Evolutionary conservation across 768 basidiomycete genomes (phyloP).

Genomic region (Candolleomyces eurysporus): DNA sequence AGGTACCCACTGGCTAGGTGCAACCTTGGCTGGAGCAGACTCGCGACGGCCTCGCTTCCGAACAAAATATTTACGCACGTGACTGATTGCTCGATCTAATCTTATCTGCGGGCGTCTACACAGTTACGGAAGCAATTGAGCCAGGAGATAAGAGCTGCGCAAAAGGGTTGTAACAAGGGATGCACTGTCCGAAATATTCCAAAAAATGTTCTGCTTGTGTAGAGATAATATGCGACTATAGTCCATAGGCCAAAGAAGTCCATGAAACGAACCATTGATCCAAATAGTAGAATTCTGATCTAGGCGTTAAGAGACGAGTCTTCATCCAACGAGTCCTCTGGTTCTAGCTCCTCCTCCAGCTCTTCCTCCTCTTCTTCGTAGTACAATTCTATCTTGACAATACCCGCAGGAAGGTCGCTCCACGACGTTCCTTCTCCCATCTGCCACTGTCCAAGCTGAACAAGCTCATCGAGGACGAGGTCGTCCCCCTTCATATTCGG

Average conservation of each 20-base stretch:
- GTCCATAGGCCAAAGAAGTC: too few relatives aligned
- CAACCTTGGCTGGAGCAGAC: not conserved
- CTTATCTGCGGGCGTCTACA: not conserved
- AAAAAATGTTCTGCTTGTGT: too few relatives aligned
- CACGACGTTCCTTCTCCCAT: slow-evolving; percentile 6
- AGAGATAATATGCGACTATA: too few relatives aligned
- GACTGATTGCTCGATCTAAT: not conserved
- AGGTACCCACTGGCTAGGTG: too few relatives aligned
- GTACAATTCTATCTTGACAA: slow-evolving; percentile 27
- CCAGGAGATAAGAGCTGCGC: too few relatives aligned
- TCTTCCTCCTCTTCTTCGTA: slow-evolving; percentile 29
- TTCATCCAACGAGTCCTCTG: slow-evolving; percentile 5
- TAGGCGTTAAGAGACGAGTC: slow-evolving; percentile 1
- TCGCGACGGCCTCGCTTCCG: not conserved
- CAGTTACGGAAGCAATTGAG: not conserved
- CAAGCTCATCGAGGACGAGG: slow-evolving; percentile 34
- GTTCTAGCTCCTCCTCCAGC: slow-evolving; percentile 16
- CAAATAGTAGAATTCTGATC: not conserved
- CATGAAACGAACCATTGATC: not conserved
- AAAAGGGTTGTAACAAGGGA: too few relatives aligned
- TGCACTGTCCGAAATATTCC: too few relatives aligned
- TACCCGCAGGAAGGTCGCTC: slow-evolving; percentile 12
- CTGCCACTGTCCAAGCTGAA: slow-evolving; percentile 31
- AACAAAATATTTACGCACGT: slow-evolving; percentile 1
- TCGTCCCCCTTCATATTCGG: slow-evolving; percentile 33